These are phyloP conservation scores for Aegilops sharonensis DNA, from an alignment of 176 grass and related monocot species.

Conservation along the genomic window DNA sequence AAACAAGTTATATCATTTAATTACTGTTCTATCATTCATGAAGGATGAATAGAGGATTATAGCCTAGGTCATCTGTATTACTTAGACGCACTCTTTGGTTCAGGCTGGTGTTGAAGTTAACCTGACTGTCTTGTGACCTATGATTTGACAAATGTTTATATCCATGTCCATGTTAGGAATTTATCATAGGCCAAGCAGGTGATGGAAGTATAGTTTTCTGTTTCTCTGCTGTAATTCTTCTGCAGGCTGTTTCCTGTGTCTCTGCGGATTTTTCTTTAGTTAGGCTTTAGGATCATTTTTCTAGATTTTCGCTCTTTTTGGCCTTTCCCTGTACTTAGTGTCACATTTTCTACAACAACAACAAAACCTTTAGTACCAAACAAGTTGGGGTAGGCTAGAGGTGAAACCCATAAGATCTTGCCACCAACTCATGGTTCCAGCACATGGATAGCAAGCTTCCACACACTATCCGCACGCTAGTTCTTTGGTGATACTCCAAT, in stretches of 20 bases:
- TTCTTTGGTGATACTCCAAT: too few species aligned
- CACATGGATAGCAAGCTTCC: too few species aligned
- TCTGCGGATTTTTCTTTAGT: neutral
- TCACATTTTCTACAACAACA: neutral
- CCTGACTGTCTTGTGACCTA: neutral
- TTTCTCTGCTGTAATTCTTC: neutral
- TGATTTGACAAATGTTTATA: conserved; percentile 13
- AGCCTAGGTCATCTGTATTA: neutral
- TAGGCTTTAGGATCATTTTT: neutral
- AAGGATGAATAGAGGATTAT: neutral
- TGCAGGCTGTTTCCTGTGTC: neutral
- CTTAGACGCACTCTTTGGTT: neutral
- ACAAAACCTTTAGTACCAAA: too few species aligned
- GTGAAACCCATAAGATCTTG: too few species aligned
- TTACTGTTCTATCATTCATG: neutral
- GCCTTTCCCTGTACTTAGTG: neutral
- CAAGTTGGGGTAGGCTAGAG: too few species aligned
- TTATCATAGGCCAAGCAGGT: neutral
- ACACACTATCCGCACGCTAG: too few species aligned
- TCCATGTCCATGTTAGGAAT: neutral
- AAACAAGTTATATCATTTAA: neutral
- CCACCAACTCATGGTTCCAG: too few species aligned
- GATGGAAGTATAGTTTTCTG: neutral
- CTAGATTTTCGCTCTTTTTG: neutral
- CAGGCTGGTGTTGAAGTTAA: neutral